Conservation (phyloP, 2,329 filamentous ascomycete species). For the Drechslerella stenobrocha region DNA sequence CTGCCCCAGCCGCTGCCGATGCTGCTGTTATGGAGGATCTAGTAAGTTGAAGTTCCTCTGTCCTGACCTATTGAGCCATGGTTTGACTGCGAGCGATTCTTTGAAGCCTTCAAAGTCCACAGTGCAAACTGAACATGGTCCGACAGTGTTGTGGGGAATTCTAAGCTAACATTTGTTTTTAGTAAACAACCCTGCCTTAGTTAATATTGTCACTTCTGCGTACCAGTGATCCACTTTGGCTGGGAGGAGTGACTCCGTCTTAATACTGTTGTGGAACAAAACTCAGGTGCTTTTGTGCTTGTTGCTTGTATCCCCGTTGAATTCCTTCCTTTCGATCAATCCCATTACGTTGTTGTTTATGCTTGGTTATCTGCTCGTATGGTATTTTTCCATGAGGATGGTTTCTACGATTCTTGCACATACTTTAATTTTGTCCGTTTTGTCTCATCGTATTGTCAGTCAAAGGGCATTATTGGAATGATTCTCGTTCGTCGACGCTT, state of each 20-base stretch:
- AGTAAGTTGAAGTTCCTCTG: constrained; percentile 37
- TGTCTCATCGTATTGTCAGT: background rate
- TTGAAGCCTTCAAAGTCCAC: constrained; percentile 21
- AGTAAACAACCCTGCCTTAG: constrained; percentile 19
- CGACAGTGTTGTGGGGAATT: constrained; percentile 35
- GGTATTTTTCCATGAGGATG: too few species aligned
- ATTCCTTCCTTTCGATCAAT: background rate
- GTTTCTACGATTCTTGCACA: constrained; percentile 34
- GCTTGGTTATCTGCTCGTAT: background rate
- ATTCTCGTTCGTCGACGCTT: background rate
- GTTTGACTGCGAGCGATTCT: constrained; percentile 31
- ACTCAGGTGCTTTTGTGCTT: constrained; percentile 9
- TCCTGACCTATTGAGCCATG: constrained; percentile 26
- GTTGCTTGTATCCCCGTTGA: background rate
- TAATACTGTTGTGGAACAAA: constrained; percentile 28
- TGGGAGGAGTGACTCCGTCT: too few species aligned
- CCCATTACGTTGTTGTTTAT: constrained; percentile 1
- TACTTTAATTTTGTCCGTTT: constrained; percentile 15
- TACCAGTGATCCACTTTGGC: background rate
- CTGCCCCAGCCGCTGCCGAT: constrained; percentile 59
- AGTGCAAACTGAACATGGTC: constrained; percentile 25
- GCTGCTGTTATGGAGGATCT: constrained; percentile 61
- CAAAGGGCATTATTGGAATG: background rate
- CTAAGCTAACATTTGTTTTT: constrained; percentile 23
- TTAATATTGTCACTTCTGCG: background rate